These are phyloP conservation scores for Imleria badia DNA, from an alignment of 768 basidiomycete species.

Conservation along the genomic window DNA sequence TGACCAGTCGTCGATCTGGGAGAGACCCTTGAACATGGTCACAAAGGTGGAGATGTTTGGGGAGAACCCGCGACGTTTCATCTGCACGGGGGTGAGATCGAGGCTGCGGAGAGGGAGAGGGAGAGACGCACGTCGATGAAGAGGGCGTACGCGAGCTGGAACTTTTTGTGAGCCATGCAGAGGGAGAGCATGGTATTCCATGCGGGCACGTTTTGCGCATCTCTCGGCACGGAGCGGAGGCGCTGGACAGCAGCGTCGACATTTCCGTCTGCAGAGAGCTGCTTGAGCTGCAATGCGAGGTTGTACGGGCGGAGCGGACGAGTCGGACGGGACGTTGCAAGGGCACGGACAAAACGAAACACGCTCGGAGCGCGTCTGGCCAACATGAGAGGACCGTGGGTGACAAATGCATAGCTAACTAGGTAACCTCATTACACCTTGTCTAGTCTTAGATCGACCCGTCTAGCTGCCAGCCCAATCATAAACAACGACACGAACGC, in stretches of 20 bases:
- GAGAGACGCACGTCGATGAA: constrained; percentile 59
- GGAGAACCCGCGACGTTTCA: constrained; percentile 80
- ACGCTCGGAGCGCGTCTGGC: constrained; percentile 1
- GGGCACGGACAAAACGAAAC: constrained; percentile 1
- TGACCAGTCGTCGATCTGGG: constrained; percentile 61
- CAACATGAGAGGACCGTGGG: constrained; percentile 19
- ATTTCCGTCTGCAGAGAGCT: constrained; percentile 52
- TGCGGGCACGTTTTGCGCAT: constrained; percentile 69
- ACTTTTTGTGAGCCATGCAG: constrained; percentile 54
- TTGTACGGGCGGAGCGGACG: constrained; percentile 55
- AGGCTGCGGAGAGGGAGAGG: constrained; percentile 12
- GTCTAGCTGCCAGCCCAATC: constrained; percentile 43
- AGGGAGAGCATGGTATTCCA: constrained; percentile 82
- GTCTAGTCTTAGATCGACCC: constrained; percentile 53
- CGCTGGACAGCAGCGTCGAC: constrained; percentile 62
- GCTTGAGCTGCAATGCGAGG: constrained; percentile 58
- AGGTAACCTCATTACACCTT: constrained; percentile 17
- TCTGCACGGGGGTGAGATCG: constrained; percentile 42
- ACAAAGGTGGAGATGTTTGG: constrained; percentile 68
- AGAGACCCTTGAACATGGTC: constrained; percentile 66
- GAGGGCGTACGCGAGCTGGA: constrained; percentile 60
- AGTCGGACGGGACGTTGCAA: constrained; percentile 1
- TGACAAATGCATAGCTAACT: not conserved
- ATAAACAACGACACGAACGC: constrained; percentile 70
- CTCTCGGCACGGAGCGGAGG: constrained; percentile 67